Conservation (phyloP, 2,329 filamentous ascomycete genomes). For the Dactylella cylindrospora region DNA sequence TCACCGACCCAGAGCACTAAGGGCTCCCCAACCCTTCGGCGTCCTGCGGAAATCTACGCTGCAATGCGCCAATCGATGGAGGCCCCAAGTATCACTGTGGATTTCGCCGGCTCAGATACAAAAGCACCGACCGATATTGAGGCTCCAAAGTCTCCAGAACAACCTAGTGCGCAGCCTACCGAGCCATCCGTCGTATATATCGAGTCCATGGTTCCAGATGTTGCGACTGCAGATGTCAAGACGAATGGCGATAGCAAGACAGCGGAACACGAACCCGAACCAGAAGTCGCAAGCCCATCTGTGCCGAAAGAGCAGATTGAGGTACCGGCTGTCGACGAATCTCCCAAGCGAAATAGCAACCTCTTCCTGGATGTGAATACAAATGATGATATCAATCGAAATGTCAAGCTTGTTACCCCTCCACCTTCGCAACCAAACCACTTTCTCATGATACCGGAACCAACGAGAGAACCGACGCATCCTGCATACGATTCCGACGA, state of each 20-base stretch:
- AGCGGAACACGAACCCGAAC: too few relatives aligned
- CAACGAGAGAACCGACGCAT: conserved; percentile 12
- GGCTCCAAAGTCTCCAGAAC: neutral
- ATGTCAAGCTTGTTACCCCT: conserved; percentile 25
- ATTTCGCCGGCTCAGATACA: neutral
- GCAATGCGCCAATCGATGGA: conserved; percentile 9
- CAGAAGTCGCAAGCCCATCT: too few relatives aligned
- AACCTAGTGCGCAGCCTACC: neutral
- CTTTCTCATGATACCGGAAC: conserved; percentile 31
- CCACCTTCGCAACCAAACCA: conserved; percentile 16
- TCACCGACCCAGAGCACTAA: conserved; percentile 12
- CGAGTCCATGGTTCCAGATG: neutral
- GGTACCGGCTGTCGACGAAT: neutral
- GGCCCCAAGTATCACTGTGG: conserved; percentile 1
- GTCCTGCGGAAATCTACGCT: conserved; percentile 35
- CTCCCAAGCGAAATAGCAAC: conserved; percentile 10
- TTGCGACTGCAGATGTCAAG: neutral
- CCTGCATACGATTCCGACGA: conserved; percentile 17
- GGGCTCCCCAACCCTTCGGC: conserved; percentile 19
- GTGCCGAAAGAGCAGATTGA: too few relatives aligned
- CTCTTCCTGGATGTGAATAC: conserved; percentile 23
- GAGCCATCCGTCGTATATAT: neutral
- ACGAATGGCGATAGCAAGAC: too few relatives aligned
- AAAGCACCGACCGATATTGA: neutral
- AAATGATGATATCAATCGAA: conserved; percentile 30